Percentiles rank a stretch among this genome's conserved stretches.
Conservation (phyloP, 2,329 filamentous ascomycete genomes). For the Ophiostoma montium region DNA sequence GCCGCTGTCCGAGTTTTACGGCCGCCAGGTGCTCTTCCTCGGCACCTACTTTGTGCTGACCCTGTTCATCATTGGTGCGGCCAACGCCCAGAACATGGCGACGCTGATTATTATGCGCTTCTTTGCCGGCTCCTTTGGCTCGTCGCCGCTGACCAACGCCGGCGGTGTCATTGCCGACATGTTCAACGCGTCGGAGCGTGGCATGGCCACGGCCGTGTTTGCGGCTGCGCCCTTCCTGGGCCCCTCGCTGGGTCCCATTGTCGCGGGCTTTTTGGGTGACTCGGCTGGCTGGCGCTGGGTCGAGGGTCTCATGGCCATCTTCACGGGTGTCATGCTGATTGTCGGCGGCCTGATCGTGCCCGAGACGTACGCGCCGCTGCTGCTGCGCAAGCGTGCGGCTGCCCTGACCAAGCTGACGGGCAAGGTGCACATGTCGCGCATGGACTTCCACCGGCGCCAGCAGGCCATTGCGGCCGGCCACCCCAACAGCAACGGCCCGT, state of each 20-base stretch:
- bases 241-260: constrained; percentile 48
- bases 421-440: constrained; percentile 37
- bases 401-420: constrained; percentile 37
- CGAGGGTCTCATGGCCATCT: constrained; percentile 48
- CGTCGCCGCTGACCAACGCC: constrained; percentile 46
- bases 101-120: constrained; percentile 49
- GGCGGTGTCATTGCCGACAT: constrained; percentile 50
- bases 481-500: constrained; percentile 18
- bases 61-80: constrained; percentile 46
- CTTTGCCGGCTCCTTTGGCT: constrained; percentile 48
- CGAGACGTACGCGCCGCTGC: constrained; percentile 46
- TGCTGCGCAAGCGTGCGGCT: constrained; percentile 38
- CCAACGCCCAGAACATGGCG: constrained; percentile 41
- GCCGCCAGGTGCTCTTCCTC: constrained; percentile 44
- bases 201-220: constrained; percentile 48
- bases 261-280: constrained; percentile 52
- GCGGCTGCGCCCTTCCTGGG: constrained; percentile 53
- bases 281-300: constrained; percentile 57
- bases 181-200: constrained; percentile 37
- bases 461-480: background rate
- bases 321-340: constrained; percentile 48
- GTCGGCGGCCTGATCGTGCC: constrained; percentile 35
- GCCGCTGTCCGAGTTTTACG: constrained; percentile 45
- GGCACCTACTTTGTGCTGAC: constrained; percentile 41
- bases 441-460: constrained; percentile 13